Conservation (phyloP, 306 rosid genomes). For the Cucurbita maxima region DNA sequence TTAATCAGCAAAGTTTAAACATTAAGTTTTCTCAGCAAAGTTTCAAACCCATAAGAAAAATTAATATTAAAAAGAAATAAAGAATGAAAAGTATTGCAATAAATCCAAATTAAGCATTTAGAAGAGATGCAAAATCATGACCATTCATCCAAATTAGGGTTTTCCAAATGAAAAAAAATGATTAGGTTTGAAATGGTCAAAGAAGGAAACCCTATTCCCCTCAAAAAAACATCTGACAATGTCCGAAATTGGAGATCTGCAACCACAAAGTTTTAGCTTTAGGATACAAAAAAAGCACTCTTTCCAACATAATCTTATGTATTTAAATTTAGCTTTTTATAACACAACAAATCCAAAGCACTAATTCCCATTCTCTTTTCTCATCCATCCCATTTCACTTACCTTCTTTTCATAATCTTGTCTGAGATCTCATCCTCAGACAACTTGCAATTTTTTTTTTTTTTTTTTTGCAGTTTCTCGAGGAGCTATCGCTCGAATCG, state of each 20-base stretch:
- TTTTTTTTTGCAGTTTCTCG: neutral
- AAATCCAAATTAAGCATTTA: no score
- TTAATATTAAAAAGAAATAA: no score
- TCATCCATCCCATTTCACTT: neutral
- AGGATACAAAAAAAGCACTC: neutral
- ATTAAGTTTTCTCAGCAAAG: no score
- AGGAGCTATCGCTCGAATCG: neutral
- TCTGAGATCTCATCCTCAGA: conserved; percentile 7
- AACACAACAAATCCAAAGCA: neutral
- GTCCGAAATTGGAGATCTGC: conserved; percentile 6
- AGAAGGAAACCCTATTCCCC: neutral
- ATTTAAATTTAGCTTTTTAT: neutral
- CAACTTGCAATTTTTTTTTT: neutral
- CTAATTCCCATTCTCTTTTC: neutral
- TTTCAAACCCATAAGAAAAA: no score
- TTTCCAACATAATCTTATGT: neutral
- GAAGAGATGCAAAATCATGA: no score
- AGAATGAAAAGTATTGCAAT: no score
- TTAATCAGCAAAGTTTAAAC: no score
- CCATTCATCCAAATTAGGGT: no score
- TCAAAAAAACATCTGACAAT: neutral
- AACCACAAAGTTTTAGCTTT: neutral
- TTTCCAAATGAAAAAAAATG: neutral
- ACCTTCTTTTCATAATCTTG: neutral
- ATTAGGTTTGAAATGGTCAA: conserved; percentile 1